These are phyloP conservation scores for Aleurites moluccanus DNA, from an alignment of 441 rosid species.

Conservation along the genomic window DNA sequence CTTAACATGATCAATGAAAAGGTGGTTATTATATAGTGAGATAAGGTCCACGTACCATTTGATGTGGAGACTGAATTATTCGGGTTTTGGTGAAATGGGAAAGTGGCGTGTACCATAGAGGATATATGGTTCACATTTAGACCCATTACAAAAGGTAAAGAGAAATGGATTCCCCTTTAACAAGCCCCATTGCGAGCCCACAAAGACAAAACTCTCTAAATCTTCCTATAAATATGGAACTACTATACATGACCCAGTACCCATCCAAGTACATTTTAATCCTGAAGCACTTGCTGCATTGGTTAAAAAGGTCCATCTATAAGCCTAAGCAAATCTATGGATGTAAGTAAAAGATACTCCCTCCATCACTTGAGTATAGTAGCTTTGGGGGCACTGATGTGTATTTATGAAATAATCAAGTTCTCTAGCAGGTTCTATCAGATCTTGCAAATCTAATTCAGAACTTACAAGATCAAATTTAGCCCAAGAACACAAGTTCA, in stretches of 20 bases:
- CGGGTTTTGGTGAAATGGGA: too few relatives aligned
- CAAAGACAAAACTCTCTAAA: too few relatives aligned
- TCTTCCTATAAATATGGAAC: not conserved
- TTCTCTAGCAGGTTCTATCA: constrained; percentile 2
- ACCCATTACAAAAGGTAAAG: too few relatives aligned
- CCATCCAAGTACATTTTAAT: not conserved
- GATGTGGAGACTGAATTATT: too few relatives aligned
- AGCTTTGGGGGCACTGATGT: not conserved
- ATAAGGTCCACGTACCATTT: too few relatives aligned
- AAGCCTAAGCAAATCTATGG: not conserved
- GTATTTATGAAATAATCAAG: not conserved
- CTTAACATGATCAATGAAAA: too few relatives aligned
- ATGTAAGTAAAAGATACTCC: not conserved
- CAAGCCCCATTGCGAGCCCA: too few relatives aligned
- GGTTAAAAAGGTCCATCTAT: not conserved
- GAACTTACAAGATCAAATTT: not conserved
- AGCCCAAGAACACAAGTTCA: not conserved
- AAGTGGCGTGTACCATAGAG: too few relatives aligned
- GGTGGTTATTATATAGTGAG: too few relatives aligned
- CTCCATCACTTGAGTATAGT: not conserved
- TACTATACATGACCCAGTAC: not conserved
- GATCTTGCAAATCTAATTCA: not conserved
- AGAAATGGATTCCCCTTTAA: too few relatives aligned
- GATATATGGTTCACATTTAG: too few relatives aligned
- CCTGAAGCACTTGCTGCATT: not conserved